Evolutionary conservation across 768 basidiomycete genomes (phyloP), one percentile per base, ranked within the genome.

Genomic region (Auricularia sp.): DNA sequence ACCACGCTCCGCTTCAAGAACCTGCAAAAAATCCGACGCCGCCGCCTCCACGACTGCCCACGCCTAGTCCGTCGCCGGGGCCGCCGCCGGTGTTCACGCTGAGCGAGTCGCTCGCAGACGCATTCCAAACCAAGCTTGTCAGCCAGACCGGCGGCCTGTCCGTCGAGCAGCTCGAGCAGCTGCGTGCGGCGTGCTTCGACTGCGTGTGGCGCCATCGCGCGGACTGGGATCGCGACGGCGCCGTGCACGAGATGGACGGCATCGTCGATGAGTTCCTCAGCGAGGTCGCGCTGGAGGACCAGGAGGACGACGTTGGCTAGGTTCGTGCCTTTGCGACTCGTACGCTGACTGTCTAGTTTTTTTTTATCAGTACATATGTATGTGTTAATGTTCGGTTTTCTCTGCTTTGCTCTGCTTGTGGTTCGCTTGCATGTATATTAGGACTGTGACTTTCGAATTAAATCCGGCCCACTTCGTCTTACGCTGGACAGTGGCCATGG

Each of bases 161-260:
- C 33, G 80, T 98, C 61, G 97, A 99, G 71, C 86, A 96, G 71
- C 82, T 99, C 5, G 97, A 98, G 72, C 94, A 98, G 74, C 80
- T 99, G 5, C 84, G 97, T 4, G 95, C 97, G 7, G 85, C 83
- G 2, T 88, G 86, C 69, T 82, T 94, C 33, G 84, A 86, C 51
- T 78, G 78, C 61, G 80, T 98, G n/a, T 99, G 95, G 95, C 78
- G 84, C 35, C 85, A 84, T 67, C 77, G 94, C 42, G 77, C 78
- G 12, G 88, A 89, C 39, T 99, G 97, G 97, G 83, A 97, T 71
- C 80, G 95, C 58, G 81, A 84, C 68, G 74, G 71, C 5, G 77
- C 95, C 61, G 72, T 96, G 2, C 71, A 72, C 35, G 85, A 90
- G 67, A 73, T 94, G 62, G 67, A 79, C 63, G 77, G 75, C 8